These are phyloP conservation scores for Colletotrichum viniferum DNA, from an alignment of 2,329 filamentous ascomycete genomes.

Conservation along the genomic window DNA sequence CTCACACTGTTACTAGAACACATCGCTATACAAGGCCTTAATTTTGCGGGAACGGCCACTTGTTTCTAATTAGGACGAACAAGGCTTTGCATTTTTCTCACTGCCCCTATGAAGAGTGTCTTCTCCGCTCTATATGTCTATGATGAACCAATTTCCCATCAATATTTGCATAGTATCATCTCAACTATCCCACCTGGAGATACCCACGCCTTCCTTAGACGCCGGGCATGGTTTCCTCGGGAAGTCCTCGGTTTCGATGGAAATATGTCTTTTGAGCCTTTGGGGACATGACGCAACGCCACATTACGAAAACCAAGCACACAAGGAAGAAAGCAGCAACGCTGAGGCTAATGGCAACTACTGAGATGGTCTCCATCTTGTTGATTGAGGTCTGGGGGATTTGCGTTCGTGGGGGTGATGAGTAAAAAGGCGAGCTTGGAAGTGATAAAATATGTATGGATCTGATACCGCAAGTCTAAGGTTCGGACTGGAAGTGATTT, in stretches of 20 bases:
- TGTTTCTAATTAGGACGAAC: neutral
- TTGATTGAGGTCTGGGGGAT: neutral
- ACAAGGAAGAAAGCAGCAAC: neutral
- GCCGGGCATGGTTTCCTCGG: neutral
- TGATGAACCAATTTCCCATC: neutral
- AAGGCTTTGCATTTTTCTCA: neutral
- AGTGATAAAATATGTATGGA: neutral
- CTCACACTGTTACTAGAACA: neutral
- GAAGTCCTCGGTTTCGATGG: neutral
- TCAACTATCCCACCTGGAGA: neutral
- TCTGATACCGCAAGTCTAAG: neutral
- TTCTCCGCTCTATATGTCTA: neutral
- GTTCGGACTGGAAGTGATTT: neutral
- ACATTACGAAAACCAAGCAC: neutral
- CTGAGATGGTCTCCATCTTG: neutral
- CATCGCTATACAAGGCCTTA: neutral
- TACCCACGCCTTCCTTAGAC: neutral
- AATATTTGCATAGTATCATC: neutral
- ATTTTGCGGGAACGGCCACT: neutral
- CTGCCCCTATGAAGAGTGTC: neutral
- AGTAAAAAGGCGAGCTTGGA: neutral
- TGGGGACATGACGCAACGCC: neutral
- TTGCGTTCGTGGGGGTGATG: neutral
- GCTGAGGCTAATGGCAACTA: neutral
- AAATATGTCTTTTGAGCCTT: neutral